phyloP scores from a whole-genome alignment of 2,329 filamentous ascomycete genomes.

The Cercospora brassicicola region DNA sequence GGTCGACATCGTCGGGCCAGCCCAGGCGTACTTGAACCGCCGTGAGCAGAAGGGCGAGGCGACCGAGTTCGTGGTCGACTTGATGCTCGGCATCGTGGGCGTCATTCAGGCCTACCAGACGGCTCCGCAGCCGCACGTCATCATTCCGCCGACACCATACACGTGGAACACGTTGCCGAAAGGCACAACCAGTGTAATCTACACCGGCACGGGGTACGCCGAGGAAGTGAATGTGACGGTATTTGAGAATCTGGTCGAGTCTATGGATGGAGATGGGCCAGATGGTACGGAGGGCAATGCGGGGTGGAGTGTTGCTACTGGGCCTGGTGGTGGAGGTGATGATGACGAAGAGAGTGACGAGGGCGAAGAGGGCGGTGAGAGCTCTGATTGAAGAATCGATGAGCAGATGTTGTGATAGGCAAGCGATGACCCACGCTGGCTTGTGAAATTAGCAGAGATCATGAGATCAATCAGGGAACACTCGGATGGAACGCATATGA shows the following conservation, averaged over 20 bases:
- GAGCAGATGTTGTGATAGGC: neutral
- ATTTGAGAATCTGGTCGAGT: neutral
- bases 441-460: neutral
- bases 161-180: neutral
- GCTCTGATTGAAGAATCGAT: neutral
- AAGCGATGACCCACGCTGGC: neutral
- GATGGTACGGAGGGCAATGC: neutral
- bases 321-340: neutral
- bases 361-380: neutral
- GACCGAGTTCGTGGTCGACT: neutral
- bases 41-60: neutral
- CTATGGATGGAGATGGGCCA: neutral
- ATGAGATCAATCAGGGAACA: neutral
- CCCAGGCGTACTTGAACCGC: neutral
- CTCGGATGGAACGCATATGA: neutral
- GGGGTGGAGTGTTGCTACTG: neutral
- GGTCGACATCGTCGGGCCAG: neutral
- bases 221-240: neutral
- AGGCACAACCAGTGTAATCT: neutral
- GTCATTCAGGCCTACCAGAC: conserved; percentile 2
- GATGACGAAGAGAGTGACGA: neutral
- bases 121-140: neutral
- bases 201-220: neutral
- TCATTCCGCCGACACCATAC: neutral
- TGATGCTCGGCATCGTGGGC: neutral